A percentile compares a stretch with the other conserved stretches of the same genome.
Conservation (phyloP, 208 protist species). For the Crithidia bombi region DNA sequence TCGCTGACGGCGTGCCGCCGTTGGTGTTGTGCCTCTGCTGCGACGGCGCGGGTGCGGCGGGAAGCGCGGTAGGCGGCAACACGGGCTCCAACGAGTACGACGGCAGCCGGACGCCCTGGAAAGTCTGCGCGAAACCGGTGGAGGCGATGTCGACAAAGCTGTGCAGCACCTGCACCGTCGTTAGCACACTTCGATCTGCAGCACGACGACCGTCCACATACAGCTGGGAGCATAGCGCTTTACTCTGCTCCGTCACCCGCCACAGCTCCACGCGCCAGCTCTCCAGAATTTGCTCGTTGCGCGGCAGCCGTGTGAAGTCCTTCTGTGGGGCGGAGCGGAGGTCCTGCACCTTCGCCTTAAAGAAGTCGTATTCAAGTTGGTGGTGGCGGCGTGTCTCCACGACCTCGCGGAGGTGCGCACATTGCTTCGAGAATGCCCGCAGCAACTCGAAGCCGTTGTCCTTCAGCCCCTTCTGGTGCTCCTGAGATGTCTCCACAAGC, state of each 20-base stretch:
- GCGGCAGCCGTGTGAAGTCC: slow-evolving; percentile 70
- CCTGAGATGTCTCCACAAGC: slow-evolving; percentile 52
- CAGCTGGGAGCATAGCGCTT: slow-evolving; percentile 62
- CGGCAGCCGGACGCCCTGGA: slow-evolving; percentile 52
- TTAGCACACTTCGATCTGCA: slow-evolving; percentile 68
- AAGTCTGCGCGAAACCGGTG: slow-evolving; percentile 52
- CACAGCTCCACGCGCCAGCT: slow-evolving; percentile 81
- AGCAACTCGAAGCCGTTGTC: slow-evolving; percentile 68
- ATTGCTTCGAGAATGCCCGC: slow-evolving; percentile 50
- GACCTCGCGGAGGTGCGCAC: slow-evolving; percentile 48
- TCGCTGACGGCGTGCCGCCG: neutral
- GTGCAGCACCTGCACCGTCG: slow-evolving; percentile 53
- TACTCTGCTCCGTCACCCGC: slow-evolving; percentile 64
- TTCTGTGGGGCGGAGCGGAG: slow-evolving; percentile 54
- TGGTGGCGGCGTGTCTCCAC: slow-evolving; percentile 58
- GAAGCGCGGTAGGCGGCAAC: slow-evolving; percentile 57
- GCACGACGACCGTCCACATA: slow-evolving; percentile 63
- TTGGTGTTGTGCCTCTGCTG: neutral
- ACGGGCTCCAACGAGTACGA: slow-evolving; percentile 51
- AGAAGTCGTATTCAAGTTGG: slow-evolving; percentile 85
- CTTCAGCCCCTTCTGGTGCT: slow-evolving; percentile 67
- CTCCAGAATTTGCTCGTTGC: slow-evolving; percentile 80
- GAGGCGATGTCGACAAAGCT: slow-evolving; percentile 59
- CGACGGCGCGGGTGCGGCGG: slow-evolving; percentile 43
- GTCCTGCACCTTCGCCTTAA: slow-evolving; percentile 70